Conservation (phyloP, 2,329 filamentous ascomycete species). For the Clonostachys byssicola region DNA sequence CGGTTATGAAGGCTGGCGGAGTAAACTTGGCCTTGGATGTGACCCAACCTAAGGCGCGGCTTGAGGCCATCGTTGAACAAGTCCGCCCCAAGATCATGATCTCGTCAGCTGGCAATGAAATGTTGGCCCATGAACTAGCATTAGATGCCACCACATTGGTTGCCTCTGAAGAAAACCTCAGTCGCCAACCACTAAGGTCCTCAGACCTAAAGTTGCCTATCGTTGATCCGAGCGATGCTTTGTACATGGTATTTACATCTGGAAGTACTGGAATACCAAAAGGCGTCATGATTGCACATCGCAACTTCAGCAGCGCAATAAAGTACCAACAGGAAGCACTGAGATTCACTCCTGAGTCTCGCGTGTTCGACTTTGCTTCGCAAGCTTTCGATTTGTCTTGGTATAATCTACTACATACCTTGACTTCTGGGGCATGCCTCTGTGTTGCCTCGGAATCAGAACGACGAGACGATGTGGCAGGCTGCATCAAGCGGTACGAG, state of each 20-base stretch:
- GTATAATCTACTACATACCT: conserved; percentile 2
- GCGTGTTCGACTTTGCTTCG: conserved; percentile 3
- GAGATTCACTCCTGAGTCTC: neutral
- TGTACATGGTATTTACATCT: too few species aligned
- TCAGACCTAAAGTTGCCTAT: too few species aligned
- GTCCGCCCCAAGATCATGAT: conserved; percentile 24
- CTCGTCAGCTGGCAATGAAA: conserved; percentile 9
- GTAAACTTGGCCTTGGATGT: conserved; percentile 12
- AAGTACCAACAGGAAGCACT: conserved; percentile 17
- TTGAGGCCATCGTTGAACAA: neutral
- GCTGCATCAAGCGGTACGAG: conserved; percentile 4
- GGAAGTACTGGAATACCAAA: too few species aligned
- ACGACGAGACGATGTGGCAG: conserved; percentile 3
- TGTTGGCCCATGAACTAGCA: too few species aligned
- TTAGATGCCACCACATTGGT: too few species aligned
- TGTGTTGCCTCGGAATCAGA: conserved; percentile 8
- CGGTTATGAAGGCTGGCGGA: conserved; percentile 12
- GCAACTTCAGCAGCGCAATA: neutral
- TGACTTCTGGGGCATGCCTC: conserved; percentile 6
- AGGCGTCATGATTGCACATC: conserved; percentile 4
- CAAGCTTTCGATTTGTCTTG: conserved; percentile 6
- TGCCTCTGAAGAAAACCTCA: too few species aligned
- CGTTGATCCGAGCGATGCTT: too few species aligned
- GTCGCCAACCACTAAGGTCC: too few species aligned
- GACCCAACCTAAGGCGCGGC: neutral